These are phyloP conservation scores for Leccinum sublutescens DNA, from an alignment of 768 basidiomycete genomes.

Conservation along the genomic window DNA sequence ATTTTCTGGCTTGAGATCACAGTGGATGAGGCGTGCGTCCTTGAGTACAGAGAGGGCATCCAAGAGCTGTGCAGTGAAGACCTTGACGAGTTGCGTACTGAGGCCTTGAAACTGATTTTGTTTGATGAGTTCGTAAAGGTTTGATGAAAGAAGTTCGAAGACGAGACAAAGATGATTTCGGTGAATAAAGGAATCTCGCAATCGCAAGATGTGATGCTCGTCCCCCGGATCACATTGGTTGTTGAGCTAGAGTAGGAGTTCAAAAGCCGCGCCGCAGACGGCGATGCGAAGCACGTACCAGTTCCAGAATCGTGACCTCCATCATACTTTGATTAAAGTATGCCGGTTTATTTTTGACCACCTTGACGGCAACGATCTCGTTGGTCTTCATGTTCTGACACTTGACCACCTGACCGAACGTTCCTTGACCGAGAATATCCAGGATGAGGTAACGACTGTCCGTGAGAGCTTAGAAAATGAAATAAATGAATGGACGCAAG, in stretches of 20 bases:
- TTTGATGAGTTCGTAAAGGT: conserved; percentile 99
- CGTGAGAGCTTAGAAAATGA: conserved; percentile 14
- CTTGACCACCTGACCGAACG: conserved; percentile 99
- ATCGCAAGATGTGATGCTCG: conserved; percentile 93
- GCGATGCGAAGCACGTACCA: conserved; percentile 56
- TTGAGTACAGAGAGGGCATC: conserved; percentile 92
- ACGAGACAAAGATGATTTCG: conserved; percentile 95
- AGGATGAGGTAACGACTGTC: conserved; percentile 85
- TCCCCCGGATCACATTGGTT: conserved; percentile 91
- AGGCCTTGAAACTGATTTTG: conserved; percentile 99
- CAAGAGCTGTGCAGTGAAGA: conserved; percentile 94
- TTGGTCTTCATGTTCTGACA: conserved; percentile 99
- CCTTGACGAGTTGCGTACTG: conserved; percentile 95
- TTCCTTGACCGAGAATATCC: conserved; percentile 97
- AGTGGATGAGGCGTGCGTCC: conserved; percentile 94
- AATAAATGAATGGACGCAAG: background rate
- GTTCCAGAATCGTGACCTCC: conserved; percentile 97
- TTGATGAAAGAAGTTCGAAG: conserved; percentile 94
- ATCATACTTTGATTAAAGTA: conserved; percentile 99
- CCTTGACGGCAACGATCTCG: conserved; percentile 98
- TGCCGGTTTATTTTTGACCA: conserved; percentile 99
- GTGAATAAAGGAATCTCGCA: conserved; percentile 96
- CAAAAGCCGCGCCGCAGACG: background rate
- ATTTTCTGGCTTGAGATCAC: conserved; percentile 98
- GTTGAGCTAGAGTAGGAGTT: conserved; percentile 66